A percentile compares a stretch with the other conserved stretches of the same genome.
Conservation (phyloP, 2,329 filamentous ascomycete species). For the Truncatella angustata region DNA sequence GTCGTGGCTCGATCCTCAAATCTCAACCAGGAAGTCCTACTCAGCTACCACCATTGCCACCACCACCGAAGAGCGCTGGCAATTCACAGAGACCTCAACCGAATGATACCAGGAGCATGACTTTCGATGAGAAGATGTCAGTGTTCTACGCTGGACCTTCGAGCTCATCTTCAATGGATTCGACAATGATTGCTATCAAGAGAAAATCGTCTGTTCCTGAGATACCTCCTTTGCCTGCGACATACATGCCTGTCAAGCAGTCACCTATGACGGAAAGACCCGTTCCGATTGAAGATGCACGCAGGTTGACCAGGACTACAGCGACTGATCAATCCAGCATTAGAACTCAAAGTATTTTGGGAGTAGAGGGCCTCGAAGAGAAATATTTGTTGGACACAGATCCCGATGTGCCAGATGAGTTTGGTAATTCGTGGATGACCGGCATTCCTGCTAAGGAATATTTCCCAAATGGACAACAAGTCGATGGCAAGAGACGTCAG, state of each 20-base stretch:
- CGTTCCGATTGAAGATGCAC: slow-evolving; percentile 21
- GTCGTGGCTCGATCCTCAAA: slow-evolving; percentile 44
- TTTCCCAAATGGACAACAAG: slow-evolving; percentile 11
- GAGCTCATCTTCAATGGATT: slow-evolving; percentile 18
- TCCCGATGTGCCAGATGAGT: slow-evolving; percentile 28
- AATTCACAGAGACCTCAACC: slow-evolving; percentile 39
- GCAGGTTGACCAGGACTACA: slow-evolving; percentile 26
- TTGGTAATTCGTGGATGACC: slow-evolving; percentile 37
- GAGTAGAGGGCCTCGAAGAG: slow-evolving; percentile 31
- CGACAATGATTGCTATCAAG: slow-evolving; percentile 15
- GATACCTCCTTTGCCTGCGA: slow-evolving; percentile 36
- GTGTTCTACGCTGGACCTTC: slow-evolving; percentile 43
- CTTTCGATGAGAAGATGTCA: slow-evolving; percentile 55
- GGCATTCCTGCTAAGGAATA: slow-evolving; percentile 24
- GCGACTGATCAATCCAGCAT: slow-evolving; percentile 32
- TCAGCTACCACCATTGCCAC: slow-evolving; percentile 51
- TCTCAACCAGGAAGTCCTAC: slow-evolving; percentile 45
- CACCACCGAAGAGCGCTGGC: slow-evolving; percentile 42
- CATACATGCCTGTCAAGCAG: slow-evolving; percentile 25
- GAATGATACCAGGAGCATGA: slow-evolving; percentile 58
- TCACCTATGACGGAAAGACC: slow-evolving; percentile 18
- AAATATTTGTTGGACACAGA: slow-evolving; percentile 24
- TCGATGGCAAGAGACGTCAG: slow-evolving; percentile 37
- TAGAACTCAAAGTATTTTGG: slow-evolving; percentile 39
- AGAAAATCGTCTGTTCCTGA: slow-evolving; percentile 44